phyloP scores from a whole-genome alignment of 768 basidiomycete species.

The Pisolithus tinctorius region DNA sequence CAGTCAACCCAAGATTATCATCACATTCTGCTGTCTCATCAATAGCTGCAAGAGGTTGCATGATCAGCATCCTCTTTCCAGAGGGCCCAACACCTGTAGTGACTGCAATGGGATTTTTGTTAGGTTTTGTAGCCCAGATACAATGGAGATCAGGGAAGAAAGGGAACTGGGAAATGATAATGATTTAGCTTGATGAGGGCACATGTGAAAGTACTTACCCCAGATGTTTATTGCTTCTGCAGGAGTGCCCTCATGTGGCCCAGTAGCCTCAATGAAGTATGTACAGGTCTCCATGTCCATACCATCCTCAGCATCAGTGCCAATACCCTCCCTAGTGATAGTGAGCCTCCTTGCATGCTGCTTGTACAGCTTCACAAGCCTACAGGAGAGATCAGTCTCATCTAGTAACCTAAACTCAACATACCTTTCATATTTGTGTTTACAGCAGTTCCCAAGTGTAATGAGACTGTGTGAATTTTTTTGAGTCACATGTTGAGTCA shows the following conservation, averaged over 20 bases:
- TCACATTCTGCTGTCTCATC: background rate
- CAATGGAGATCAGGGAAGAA: constrained; percentile 14
- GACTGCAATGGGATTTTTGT: constrained; percentile 19
- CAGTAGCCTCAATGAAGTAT: background rate
- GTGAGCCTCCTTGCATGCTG: background rate
- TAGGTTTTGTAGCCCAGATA: constrained; percentile 15
- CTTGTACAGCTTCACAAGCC: constrained; percentile 17
- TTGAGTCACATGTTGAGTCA: too few relatives aligned
- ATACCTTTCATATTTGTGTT: too few relatives aligned
- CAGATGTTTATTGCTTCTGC: background rate
- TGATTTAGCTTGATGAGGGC: too few relatives aligned
- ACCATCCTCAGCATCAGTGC: background rate
- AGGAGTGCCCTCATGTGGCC: background rate
- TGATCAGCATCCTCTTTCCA: constrained; percentile 11
- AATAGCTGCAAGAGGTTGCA: constrained; percentile 6
- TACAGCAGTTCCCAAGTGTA: too few relatives aligned
- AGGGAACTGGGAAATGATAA: constrained; percentile 12
- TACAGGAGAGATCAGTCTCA: background rate
- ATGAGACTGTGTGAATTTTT: too few relatives aligned
- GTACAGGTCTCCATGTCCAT: background rate
- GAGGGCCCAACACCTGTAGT: constrained; percentile 21
- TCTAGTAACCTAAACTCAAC: too few relatives aligned
- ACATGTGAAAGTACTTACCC: background rate
- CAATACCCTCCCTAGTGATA: background rate
- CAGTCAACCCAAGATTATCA: too few relatives aligned